Percentiles rank a stretch among this genome's conserved stretches.
Evolutionary conservation across 371 early-diverging fungal genomes (phyloP).

Genomic region (Homolaphlyctis polyrhiza): DNA sequence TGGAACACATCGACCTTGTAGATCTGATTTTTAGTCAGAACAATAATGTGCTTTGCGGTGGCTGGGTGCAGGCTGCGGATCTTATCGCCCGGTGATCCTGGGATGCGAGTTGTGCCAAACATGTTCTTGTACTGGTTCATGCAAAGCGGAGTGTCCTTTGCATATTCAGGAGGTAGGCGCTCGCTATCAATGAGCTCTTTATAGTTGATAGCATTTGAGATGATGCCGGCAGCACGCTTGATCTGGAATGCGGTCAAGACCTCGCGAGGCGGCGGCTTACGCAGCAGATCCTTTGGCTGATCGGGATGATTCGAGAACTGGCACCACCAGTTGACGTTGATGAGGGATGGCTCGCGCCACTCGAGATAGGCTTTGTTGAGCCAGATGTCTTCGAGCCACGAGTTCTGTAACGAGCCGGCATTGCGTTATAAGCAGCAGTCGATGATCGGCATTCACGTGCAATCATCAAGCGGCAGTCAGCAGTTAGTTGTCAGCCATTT

Average conservation of each 20-base stretch:
- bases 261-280: constrained; percentile 35
- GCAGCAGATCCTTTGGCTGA: constrained; percentile 52
- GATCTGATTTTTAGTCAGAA: constrained; percentile 71
- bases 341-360: constrained; percentile 77
- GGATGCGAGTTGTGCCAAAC: constrained; percentile 77
- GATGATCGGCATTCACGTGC: background rate
- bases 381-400: constrained; percentile 92
- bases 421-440: too few species aligned
- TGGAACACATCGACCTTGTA: constrained; percentile 56
- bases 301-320: constrained; percentile 56
- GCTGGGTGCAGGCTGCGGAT: constrained; percentile 40
- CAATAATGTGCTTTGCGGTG: constrained; percentile 59
- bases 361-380: constrained; percentile 78
- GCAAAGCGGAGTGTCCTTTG: constrained; percentile 45
- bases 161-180: constrained; percentile 27
- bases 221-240: constrained; percentile 77
- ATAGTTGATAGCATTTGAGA: constrained; percentile 63
- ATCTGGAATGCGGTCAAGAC: constrained; percentile 73
- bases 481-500: too few species aligned
- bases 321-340: constrained; percentile 88
- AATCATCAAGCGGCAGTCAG: background rate
- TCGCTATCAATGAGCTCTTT: constrained; percentile 59
- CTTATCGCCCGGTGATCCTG: constrained; percentile 44
- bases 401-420: too few species aligned
- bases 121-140: constrained; percentile 82